A percentile compares a stretch with the other conserved stretches of the same genome.
phyloP scores from a whole-genome alignment of 106 monocot species.

The Allium fistulosum region DNA sequence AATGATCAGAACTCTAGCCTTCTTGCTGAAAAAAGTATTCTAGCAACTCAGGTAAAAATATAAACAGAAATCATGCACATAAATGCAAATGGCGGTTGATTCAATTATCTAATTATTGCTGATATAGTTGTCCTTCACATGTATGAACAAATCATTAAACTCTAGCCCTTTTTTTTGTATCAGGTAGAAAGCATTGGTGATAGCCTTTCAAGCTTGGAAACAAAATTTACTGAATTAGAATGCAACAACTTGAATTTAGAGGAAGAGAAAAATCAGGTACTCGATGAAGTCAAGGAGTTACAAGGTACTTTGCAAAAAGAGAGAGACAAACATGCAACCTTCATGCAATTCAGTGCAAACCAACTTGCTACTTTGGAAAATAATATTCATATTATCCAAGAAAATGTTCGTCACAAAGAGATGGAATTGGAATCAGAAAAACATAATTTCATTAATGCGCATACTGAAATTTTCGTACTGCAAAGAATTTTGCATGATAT shows the following conservation, averaged over 20 bases:
- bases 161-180: neutral
- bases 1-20: conserved; percentile 49
- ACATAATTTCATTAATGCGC: conserved; percentile 25
- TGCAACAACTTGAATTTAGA: conserved; percentile 26
- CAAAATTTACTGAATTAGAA: conserved; percentile 25
- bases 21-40: conserved; percentile 45
- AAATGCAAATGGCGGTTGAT: neutral
- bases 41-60: conserved; percentile 53
- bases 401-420: conserved; percentile 22
- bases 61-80: neutral
- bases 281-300: conserved; percentile 29
- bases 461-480: conserved; percentile 43
- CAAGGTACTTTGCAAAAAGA: conserved; percentile 19
- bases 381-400: conserved; percentile 30
- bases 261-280: conserved; percentile 20
- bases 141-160: neutral
- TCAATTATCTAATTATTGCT: too few relatives aligned
- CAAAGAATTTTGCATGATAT: conserved; percentile 44
- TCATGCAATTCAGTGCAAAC: conserved; percentile 5
- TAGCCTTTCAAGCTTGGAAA: conserved; percentile 36
- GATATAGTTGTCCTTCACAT: too few relatives aligned
- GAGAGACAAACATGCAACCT: conserved; percentile 23
- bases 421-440: conserved; percentile 39
- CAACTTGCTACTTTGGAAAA: conserved; percentile 16
- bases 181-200: conserved; percentile 43